Base-by-base conservation (phyloP, 345 rosid genomes). In the Moricandia moricandioides region DNA sequence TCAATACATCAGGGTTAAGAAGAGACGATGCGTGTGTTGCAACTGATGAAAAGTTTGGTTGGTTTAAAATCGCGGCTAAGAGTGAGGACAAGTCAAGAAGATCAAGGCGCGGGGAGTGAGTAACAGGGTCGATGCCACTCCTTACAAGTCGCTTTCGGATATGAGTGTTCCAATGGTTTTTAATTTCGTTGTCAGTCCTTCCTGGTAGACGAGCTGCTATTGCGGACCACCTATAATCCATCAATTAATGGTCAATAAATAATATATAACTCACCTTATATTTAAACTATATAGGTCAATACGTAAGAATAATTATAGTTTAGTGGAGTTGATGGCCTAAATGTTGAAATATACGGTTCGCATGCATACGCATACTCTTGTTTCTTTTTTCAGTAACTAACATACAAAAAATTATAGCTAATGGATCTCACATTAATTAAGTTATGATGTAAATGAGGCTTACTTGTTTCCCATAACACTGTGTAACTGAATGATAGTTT, bases 191-290 rank as follows among this genome's bases (percentile, higher is more conserved):
- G 67, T 95, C 99, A 0, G 97, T 92, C 75, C 99, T 87, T 68
- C 99, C 99, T 0, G 97, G 99, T 80, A 95, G 82, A n/a, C 97
- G 92, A 81, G 89, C 93, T 18, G 97, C 99, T 81, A 95, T 95
- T 4, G 96, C 97, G 1, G 97, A 92, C 99, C 99, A 95, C 84
- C 99, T 95, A 40, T 24, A 52, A 11, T 55, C 49, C 12, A 63
- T 56, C 54, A 63, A 56, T 76, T 63, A 75, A 26, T 13, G 34
- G 27, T 17, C 27, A 34, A 66, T 21, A 58, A n/a, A 9, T n/a
- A 74, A 45, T 7, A 45, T n/a, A 57, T 2, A 54, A 11, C 3
- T 24, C 43, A 0, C 17, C 33, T 58, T 39, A 39, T 27, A 9
- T 35, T n/a, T 57, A 43, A 26, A 65, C 0, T 43, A 27, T 43